phyloP scores from a whole-genome alignment of 305 asterid species.

The Solanum hybrid region DNA sequence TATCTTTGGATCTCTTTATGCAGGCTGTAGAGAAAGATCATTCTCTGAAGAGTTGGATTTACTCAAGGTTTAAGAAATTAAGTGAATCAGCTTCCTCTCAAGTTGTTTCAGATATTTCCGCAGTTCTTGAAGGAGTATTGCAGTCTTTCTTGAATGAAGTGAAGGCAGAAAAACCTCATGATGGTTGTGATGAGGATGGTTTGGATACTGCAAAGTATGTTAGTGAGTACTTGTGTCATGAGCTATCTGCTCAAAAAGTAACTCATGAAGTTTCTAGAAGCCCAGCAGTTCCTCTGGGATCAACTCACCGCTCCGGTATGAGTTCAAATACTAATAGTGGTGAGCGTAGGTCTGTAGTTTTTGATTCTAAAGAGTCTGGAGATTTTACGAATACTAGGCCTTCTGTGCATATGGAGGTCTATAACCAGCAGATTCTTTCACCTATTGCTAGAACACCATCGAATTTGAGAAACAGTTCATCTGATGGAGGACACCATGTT shows the following conservation, averaged over 20 bases:
- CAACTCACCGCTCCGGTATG: constrained; percentile 14
- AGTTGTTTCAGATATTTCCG: constrained; percentile 53
- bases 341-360: constrained; percentile 39
- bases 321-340: constrained; percentile 28
- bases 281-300: constrained; percentile 5
- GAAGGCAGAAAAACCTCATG: constrained; percentile 31
- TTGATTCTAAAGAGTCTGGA: constrained; percentile 38
- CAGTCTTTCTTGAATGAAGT: constrained; percentile 52
- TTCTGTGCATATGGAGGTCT: constrained; percentile 40
- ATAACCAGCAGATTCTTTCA: constrained; percentile 46
- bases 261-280: constrained; percentile 41
- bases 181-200: constrained; percentile 36
- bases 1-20: constrained; percentile 19
- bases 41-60: constrained; percentile 46
- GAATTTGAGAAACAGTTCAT: constrained; percentile 49
- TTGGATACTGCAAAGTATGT: constrained; percentile 34
- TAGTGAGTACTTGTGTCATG: constrained; percentile 29
- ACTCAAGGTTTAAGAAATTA: constrained; percentile 57
- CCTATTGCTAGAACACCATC: constrained; percentile 56
- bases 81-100: constrained; percentile 57
- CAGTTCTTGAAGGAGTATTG: constrained; percentile 53
- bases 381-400: constrained; percentile 31
- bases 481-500: constrained; percentile 34
- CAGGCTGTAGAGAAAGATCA: constrained; percentile 67
- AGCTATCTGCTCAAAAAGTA: constrained; percentile 42